These are phyloP conservation scores for Colletotrichum zoysiae DNA, from an alignment of 2,329 filamentous ascomycete species.

Conservation along the genomic window DNA sequence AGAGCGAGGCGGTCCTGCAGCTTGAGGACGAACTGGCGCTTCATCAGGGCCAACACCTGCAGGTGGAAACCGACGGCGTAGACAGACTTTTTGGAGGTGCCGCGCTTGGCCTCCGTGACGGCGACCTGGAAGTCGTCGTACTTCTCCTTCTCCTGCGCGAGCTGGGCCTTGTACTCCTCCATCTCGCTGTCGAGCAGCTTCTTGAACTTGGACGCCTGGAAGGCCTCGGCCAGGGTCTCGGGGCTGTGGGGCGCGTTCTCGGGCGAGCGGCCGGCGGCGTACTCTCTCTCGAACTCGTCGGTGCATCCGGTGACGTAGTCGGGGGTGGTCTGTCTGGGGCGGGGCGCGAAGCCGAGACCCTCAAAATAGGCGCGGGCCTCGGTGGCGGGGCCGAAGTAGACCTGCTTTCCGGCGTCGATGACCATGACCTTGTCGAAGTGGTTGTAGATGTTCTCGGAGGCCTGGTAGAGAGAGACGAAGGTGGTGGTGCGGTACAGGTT, in stretches of 20 bases:
- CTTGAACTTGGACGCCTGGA: conserved; percentile 72
- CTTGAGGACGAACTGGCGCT: conserved; percentile 87
- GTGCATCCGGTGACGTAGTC: conserved; percentile 88
- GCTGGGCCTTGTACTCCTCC: conserved; percentile 72
- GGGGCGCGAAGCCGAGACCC: conserved; percentile 78
- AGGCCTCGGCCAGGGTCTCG: conserved; percentile 76
- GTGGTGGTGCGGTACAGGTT: conserved; percentile 87
- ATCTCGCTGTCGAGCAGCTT: conserved; percentile 74
- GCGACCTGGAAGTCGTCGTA: conserved; percentile 83
- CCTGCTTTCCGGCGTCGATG: conserved; percentile 80
- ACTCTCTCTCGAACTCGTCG: conserved; percentile 85
- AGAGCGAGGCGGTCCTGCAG: conserved; percentile 88
- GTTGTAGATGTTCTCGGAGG: conserved; percentile 83
- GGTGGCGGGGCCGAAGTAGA: conserved; percentile 78
- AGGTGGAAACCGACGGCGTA: conserved; percentile 87
- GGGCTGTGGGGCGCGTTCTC: conserved; percentile 77
- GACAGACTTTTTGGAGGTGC: conserved; percentile 79
- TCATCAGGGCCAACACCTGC: conserved; percentile 86
- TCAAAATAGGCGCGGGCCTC: conserved; percentile 83
- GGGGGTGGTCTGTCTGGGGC: conserved; percentile 82
- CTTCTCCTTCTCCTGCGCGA: conserved; percentile 74
- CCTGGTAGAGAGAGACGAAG: conserved; percentile 89
- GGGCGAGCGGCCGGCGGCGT: conserved; percentile 74
- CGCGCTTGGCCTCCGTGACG: conserved; percentile 82
- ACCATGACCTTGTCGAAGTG: conserved; percentile 89